These are phyloP conservation scores for Cutaneotrichosporon sp. DNA, from an alignment of 1,284 basidiomycete species.

Conservation along the genomic window DNA sequence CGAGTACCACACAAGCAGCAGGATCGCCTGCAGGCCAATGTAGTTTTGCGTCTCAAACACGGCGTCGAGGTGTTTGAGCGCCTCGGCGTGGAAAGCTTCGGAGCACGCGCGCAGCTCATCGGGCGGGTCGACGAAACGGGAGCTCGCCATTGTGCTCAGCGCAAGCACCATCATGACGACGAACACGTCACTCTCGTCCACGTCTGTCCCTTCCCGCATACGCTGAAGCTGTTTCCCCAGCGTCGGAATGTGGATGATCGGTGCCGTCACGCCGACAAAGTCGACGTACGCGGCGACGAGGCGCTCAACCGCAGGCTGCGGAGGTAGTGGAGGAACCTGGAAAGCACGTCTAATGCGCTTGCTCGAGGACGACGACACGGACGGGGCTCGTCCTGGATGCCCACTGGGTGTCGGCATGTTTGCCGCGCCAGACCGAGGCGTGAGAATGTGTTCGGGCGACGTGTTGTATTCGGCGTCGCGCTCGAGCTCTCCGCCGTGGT, in stretches of 20 bases:
- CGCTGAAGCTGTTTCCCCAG: conserved; percentile 44
- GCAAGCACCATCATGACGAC: conserved; percentile 50
- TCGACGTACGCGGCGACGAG: conserved; percentile 49
- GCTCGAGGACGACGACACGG: conserved; percentile 10
- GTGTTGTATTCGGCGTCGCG: conserved; percentile 8
- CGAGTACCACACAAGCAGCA: conserved; percentile 48
- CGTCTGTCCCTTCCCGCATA: conserved; percentile 39
- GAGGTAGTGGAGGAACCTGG: conserved; percentile 46
- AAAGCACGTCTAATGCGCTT: conserved; percentile 28
- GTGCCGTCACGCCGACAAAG: conserved; percentile 49
- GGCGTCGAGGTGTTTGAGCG: conserved; percentile 48
- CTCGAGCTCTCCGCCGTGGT: conserved; percentile 5
- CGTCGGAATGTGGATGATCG: conserved; percentile 49
- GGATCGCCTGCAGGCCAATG: conserved; percentile 48
- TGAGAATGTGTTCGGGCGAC: conserved; percentile 16
- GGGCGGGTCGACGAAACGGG: conserved; percentile 47
- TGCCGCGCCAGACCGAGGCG: conserved; percentile 19
- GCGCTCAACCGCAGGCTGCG: conserved; percentile 48
- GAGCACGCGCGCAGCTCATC: conserved; percentile 49
- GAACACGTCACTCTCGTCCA: conserved; percentile 47
- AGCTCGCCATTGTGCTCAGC: conserved; percentile 49
- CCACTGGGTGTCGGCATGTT: conserved; percentile 12
- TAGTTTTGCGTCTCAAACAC: conserved; percentile 48
- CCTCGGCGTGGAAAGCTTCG: conserved; percentile 50
- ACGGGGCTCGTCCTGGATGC: conserved; percentile 5